Percentiles rank a stretch among this genome's conserved stretches.
phyloP scores from a whole-genome alignment of 192 early-diverging fungal genomes.

The Dissophora ornata region DNA sequence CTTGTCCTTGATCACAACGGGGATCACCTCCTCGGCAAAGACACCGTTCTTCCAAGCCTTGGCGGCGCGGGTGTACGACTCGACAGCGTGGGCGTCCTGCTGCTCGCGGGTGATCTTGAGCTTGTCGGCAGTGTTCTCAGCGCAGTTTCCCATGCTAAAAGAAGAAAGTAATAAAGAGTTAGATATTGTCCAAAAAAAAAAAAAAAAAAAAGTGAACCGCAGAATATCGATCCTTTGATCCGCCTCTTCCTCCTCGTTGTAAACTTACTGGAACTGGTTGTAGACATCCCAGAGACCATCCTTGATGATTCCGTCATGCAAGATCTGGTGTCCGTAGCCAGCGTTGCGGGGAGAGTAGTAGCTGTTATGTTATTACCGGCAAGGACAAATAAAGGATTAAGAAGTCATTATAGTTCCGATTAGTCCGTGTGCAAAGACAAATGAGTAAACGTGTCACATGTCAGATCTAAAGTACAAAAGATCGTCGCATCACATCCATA shows the following conservation, averaged over 20 bases:
- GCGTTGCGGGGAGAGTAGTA: slow-evolving; percentile 71
- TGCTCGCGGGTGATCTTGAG: slow-evolving; percentile 87
- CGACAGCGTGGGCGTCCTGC: slow-evolving; percentile 88
- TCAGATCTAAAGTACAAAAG: slow-evolving; percentile 18
- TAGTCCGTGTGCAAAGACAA: neutral
- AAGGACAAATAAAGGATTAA: slow-evolving; percentile 20
- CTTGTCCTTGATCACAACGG: slow-evolving; percentile 84
- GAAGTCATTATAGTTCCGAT: too few relatives aligned
- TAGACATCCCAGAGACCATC: slow-evolving; percentile 98
- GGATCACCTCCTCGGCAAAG: slow-evolving; percentile 86
- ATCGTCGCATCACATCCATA: too few relatives aligned
- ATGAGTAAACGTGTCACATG: slow-evolving; percentile 31
- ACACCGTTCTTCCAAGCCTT: slow-evolving; percentile 88
- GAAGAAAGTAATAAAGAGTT: too few relatives aligned
- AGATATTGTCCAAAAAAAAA: neutral
- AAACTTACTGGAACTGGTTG: slow-evolving; percentile 86
- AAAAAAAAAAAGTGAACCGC: neutral
- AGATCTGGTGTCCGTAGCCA: slow-evolving; percentile 84
- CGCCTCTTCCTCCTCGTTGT: too few relatives aligned
- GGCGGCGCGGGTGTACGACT: slow-evolving; percentile 90
- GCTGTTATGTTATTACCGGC: slow-evolving; percentile 32
- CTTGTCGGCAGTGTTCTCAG: slow-evolving; percentile 89
- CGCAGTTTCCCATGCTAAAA: slow-evolving; percentile 71
- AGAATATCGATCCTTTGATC: neutral
- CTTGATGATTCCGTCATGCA: slow-evolving; percentile 90